Conservation (phyloP, 768 basidiomycete species). For the Lactarius deliciosus region DNA sequence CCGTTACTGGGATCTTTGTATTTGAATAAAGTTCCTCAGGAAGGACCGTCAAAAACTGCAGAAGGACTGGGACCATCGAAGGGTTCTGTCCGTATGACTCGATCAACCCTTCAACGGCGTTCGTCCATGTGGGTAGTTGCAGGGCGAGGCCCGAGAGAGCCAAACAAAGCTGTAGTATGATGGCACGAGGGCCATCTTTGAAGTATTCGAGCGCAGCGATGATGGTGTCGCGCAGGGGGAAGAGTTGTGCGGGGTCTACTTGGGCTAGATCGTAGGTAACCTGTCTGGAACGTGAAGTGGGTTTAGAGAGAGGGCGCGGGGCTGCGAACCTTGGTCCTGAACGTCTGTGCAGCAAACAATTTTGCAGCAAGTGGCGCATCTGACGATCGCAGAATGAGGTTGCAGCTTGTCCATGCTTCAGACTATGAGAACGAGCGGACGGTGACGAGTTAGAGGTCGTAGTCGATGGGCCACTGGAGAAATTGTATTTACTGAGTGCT, state of each 20-base stretch:
- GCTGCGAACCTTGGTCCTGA: conserved; percentile 81
- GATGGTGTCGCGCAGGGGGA: conserved; percentile 85
- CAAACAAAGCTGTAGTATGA: conserved; percentile 87
- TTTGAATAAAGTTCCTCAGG: conserved; percentile 89
- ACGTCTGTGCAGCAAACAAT: conserved; percentile 95
- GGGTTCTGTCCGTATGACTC: conserved; percentile 84
- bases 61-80: conserved; percentile 72
- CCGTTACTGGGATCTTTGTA: conserved; percentile 83
- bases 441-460: conserved; percentile 63
- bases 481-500: conserved; percentile 94
- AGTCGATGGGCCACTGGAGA: conserved; percentile 60
- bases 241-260: conserved; percentile 69
- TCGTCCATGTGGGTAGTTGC: conserved; percentile 83
- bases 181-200: conserved; percentile 73
- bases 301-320: background rate
- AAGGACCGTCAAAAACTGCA: conserved; percentile 87
- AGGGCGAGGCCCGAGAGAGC: conserved; percentile 89
- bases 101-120: conserved; percentile 79
- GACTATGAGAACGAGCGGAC: conserved; percentile 70
- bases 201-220: conserved; percentile 71
- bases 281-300: conserved; percentile 45
- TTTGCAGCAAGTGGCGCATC: conserved; percentile 79
- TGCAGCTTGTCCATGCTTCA: conserved; percentile 96
- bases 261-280: conserved; percentile 94
- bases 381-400: conserved; percentile 79